These are phyloP conservation scores for Parietaria judaica DNA, from an alignment of 306 rosid species.

Conservation along the genomic window DNA sequence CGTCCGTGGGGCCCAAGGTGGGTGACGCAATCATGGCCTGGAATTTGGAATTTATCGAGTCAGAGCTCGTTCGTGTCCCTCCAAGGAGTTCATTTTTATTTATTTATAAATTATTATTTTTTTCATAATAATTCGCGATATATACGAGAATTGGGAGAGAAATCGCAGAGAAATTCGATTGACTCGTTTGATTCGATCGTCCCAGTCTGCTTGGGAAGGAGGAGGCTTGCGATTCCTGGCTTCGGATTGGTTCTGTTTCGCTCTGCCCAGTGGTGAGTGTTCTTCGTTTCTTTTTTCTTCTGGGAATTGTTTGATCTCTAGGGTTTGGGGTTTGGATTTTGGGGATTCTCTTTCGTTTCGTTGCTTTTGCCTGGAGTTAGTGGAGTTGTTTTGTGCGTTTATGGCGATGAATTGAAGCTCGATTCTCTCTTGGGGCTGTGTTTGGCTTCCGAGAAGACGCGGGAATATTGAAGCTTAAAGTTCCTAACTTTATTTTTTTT, in stretches of 20 bases:
- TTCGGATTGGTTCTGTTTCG: constrained; percentile 12
- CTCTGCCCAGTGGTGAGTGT: constrained; percentile 14
- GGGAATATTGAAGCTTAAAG: background rate
- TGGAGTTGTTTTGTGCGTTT: background rate
- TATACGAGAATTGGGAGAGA: background rate
- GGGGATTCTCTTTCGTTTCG: constrained; percentile 9
- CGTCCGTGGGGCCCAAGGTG: constrained; percentile 21
- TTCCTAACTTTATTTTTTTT: background rate
- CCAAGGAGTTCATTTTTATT: background rate
- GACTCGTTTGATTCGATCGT: constrained; percentile 32
- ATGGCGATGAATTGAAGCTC: constrained; percentile 9
- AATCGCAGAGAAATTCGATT: constrained; percentile 41
- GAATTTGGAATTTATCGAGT: constrained; percentile 22
- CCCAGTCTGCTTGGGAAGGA: constrained; percentile 23
- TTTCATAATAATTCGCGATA: background rate
- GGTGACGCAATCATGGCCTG: constrained; percentile 39
- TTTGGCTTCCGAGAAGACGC: constrained; percentile 7
- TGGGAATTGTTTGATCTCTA: constrained; percentile 13
- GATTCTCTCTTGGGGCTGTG: constrained; percentile 1
- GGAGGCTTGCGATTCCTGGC: constrained; percentile 25
- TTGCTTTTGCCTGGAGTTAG: constrained; percentile 24
- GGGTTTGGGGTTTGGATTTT: constrained; percentile 5
- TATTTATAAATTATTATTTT: background rate
- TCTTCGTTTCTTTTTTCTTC: background rate
- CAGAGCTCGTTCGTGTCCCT: constrained; percentile 19